Evolutionary conservation across 768 basidiomycete genomes (phyloP).

Genomic region (Pleurotus sapidus): DNA sequence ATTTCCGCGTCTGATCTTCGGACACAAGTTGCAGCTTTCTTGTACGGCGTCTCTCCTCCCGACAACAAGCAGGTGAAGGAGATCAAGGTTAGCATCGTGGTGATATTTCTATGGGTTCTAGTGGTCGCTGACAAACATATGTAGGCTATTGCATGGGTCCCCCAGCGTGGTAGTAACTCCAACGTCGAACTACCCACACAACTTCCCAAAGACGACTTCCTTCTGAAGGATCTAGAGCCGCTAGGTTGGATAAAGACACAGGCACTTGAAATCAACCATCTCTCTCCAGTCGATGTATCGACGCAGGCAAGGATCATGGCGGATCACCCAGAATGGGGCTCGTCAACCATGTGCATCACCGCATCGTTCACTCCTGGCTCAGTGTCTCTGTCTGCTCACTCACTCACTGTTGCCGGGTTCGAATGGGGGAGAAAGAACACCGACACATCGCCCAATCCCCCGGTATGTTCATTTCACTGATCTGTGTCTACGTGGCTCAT

Average conservation of each 20-base stretch:
- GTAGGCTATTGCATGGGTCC: slow-evolving; percentile 91
- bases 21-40: slow-evolving; percentile 91
- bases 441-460: slow-evolving; percentile 81
- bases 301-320: slow-evolving; percentile 97
- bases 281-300: slow-evolving; percentile 90
- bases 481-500: neutral
- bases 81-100: slow-evolving; percentile 62
- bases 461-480: slow-evolving; percentile 33
- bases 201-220: slow-evolving; percentile 91
- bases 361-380: slow-evolving; percentile 98
- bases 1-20: slow-evolving; percentile 91
- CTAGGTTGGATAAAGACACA: slow-evolving; percentile 98
- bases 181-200: slow-evolving; percentile 87
- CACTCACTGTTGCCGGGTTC: slow-evolving; percentile 86
- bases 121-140: neutral
- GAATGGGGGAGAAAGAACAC: slow-evolving; percentile 97
- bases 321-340: slow-evolving; percentile 92
- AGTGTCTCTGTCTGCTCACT: slow-evolving; percentile 92
- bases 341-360: slow-evolving; percentile 90
- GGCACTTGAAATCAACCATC: slow-evolving; percentile 85
- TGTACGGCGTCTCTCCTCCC: slow-evolving; percentile 90
- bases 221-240: slow-evolving; percentile 93
- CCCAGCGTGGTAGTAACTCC: slow-evolving; percentile 95
- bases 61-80: slow-evolving; percentile 99
- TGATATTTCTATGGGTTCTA: neutral